A percentile compares a stretch with the other conserved stretches of the same genome.
Evolutionary conservation across 371 early-diverging fungal species (phyloP).

Genomic region (Nematocida sp.): DNA sequence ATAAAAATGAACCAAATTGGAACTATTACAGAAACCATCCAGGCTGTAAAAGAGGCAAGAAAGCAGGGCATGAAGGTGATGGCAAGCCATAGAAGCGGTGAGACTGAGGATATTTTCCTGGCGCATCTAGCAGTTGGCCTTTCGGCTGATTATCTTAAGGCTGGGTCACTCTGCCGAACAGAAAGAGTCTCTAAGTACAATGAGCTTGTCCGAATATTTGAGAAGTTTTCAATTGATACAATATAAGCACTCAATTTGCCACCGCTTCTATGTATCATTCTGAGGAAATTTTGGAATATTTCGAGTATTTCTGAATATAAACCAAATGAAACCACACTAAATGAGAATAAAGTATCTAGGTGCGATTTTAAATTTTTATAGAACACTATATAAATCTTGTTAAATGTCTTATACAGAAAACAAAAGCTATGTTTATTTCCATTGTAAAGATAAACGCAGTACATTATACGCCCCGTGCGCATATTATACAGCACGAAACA

Average conservation of each 20-base stretch:
- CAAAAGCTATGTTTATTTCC: too few relatives aligned
- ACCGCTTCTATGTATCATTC: too few relatives aligned
- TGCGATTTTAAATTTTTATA: too few relatives aligned
- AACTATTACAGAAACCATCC: constrained; percentile 86
- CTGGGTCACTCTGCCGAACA: constrained; percentile 93
- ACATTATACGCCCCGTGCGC: too few relatives aligned
- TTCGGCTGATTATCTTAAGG: constrained; percentile 93
- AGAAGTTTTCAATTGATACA: constrained; percentile 16
- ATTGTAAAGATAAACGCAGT: too few relatives aligned
- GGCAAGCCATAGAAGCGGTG: constrained; percentile 96
- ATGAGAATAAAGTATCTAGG: too few relatives aligned
- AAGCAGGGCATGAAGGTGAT: constrained; percentile 89
- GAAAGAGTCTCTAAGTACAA: constrained; percentile 96
- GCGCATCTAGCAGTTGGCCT: constrained; percentile 94
- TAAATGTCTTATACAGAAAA: too few relatives aligned
- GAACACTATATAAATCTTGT: too few relatives aligned
- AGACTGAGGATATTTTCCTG: constrained; percentile 96
- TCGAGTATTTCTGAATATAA: too few relatives aligned
- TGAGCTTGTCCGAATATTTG: constrained; percentile 80
- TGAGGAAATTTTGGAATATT: too few relatives aligned
- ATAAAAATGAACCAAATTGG: constrained; percentile 99
- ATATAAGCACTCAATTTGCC: background rate
- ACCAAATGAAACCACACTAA: too few relatives aligned
- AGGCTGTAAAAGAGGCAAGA: constrained; percentile 75
- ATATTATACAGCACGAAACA: too few relatives aligned